Evolutionary conservation across 768 basidiomycete species (phyloP).

Genomic region (Lentinula guzmanii): DNA sequence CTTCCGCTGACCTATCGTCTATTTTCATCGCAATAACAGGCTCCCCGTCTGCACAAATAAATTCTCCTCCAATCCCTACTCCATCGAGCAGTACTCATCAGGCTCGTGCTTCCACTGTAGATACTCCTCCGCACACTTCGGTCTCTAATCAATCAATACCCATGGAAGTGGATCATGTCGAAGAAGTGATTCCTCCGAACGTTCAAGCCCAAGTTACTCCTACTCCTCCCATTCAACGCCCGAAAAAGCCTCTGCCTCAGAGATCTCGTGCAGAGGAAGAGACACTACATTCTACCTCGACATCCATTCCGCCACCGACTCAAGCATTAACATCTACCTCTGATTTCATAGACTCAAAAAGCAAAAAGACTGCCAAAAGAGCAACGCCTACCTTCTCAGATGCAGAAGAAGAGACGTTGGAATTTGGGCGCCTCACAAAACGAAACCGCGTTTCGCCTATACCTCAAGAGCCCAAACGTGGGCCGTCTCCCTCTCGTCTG

Average conservation of each 20-base stretch:
- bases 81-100: constrained; percentile 1
- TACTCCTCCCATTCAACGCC: constrained; percentile 13
- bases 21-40: not conserved
- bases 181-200: constrained; percentile 20
- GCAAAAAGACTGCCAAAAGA: constrained; percentile 18
- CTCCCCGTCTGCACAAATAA: not conserved
- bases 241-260: constrained; percentile 8
- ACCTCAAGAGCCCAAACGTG: constrained; percentile 25
- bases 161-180: constrained; percentile 24
- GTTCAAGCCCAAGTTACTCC: constrained; percentile 21
- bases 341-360: constrained; percentile 9
- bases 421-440: constrained; percentile 38
- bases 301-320: constrained; percentile 21
- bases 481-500: constrained; percentile 16
- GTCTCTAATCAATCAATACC: constrained; percentile 13
- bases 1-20: not conserved
- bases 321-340: constrained; percentile 13
- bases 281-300: constrained; percentile 16
- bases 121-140: constrained; percentile 24
- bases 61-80: constrained; percentile 13
- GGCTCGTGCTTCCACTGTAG: constrained; percentile 29
- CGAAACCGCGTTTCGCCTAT: constrained; percentile 21
- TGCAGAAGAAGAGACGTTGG: constrained; percentile 42
- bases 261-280: constrained; percentile 7
- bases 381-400: constrained; percentile 19